Base-by-base conservation (phyloP, 495 filamentous ascomycete species). In the Patellaria atrata region DNA sequence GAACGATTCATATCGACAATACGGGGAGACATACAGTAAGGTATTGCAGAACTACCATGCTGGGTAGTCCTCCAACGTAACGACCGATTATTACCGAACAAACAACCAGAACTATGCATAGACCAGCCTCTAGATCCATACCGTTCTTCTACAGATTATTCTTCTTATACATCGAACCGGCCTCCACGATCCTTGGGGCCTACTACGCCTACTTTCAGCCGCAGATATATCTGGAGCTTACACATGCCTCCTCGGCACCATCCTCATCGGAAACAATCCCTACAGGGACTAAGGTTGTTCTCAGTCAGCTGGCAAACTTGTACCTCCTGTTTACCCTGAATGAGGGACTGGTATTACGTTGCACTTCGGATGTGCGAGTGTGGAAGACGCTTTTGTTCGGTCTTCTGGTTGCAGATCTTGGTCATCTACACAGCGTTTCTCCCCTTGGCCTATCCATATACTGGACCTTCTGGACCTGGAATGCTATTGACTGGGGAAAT, bases 321-420 rank as follows among this genome's bases (percentile, higher is more conserved):
- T 77, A 77, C 54, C 44, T 77, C 6, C 57, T 76, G 30, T 77
- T 83, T 52, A 70, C 74, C 35, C 40, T 83, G 28, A 80, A 71
- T 52, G 75, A 83, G 54, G 74, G 71, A 2, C 55, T 81, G 11
- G 67, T 81, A 10, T 59, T 82, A 33, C 74, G 77, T 14, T 54
- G 64, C 6, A 73, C 76, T 4, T 53, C 55, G 13, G 71, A 81
- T 49, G 38, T 73, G 4, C 55, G 57, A 4, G 75, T 82, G 35
- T 82, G 77, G 77, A 62, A 60, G 30, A 60, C 62, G 5, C 54
- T 82, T 3, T 52, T 82, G 2, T 55, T 73, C 30, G 68, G 63
- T 27, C 43, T 81, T 30, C 57, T 81, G 23, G 45, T 81, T 3
- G 77, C 71, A 11, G 77, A 82, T 50, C 47, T 79, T 17, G 77